phyloP scores from a whole-genome alignment of 2,329 filamentous ascomycete genomes.

The Neofusicoccum kwambonambiense region DNA sequence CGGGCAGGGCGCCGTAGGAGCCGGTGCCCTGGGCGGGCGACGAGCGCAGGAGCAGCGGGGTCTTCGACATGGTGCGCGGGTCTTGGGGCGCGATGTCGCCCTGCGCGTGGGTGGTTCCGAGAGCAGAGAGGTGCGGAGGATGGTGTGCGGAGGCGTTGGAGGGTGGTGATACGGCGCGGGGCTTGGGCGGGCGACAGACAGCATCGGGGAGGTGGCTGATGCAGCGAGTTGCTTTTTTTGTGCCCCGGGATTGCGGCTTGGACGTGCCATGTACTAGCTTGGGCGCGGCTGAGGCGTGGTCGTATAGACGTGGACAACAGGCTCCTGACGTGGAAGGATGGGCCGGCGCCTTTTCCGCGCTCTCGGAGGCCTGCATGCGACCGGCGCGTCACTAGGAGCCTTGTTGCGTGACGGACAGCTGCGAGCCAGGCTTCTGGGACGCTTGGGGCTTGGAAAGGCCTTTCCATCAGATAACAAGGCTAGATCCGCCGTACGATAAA shows the following conservation, averaged over 20 bases:
- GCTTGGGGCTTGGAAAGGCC: not conserved
- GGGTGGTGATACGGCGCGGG: slow-evolving; percentile 9
- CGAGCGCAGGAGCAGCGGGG: slow-evolving; percentile 59
- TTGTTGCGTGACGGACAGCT: not conserved
- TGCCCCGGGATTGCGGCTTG: slow-evolving; percentile 10
- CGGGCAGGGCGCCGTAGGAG: slow-evolving; percentile 60
- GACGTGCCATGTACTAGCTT: slow-evolving; percentile 10
- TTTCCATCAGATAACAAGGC: slow-evolving; percentile 15
- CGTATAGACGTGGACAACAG: slow-evolving; percentile 12
- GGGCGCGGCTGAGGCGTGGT: slow-evolving; percentile 10
- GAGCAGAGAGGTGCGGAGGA: not conserved
- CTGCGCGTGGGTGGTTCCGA: not conserved
- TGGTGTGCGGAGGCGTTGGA: not conserved
- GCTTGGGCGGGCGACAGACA: not conserved
- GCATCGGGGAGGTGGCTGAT: slow-evolving; percentile 11
- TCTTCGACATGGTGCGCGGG: slow-evolving; percentile 44
- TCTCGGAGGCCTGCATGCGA: slow-evolving; percentile 8
- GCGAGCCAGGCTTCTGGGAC: slow-evolving; percentile 14
- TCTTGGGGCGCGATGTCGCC: not conserved
- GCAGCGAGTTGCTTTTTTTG: slow-evolving; percentile 15
- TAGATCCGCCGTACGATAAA: slow-evolving; percentile 17
- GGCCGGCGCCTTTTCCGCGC: slow-evolving; percentile 10
- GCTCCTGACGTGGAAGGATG: slow-evolving; percentile 12
- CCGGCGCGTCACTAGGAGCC: slow-evolving; percentile 14
- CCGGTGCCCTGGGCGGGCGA: slow-evolving; percentile 61